Conservation (phyloP, 2,329 filamentous ascomycete species). For the Trichoderma oligosporum region DNA sequence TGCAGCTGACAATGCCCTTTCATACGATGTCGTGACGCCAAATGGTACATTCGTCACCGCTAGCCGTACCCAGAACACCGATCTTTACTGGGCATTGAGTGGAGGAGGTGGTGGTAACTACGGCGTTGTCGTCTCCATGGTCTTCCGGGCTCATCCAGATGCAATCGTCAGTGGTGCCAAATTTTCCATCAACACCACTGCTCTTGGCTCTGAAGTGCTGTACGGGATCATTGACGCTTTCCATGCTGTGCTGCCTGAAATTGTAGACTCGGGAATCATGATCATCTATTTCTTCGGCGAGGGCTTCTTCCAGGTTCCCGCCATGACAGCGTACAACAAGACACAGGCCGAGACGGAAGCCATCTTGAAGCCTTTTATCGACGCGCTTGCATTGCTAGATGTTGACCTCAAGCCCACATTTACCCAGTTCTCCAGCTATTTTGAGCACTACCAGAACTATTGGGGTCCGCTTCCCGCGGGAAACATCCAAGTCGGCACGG, state of each 20-base stretch:
- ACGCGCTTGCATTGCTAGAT: slow-evolving; percentile 24
- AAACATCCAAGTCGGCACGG: slow-evolving; percentile 32
- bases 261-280: slow-evolving; percentile 48
- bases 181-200: slow-evolving; percentile 3
- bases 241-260: slow-evolving; percentile 28
- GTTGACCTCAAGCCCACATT: slow-evolving; percentile 29
- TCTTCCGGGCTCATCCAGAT: slow-evolving; percentile 33
- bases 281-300: slow-evolving; percentile 43
- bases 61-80: slow-evolving; percentile 36
- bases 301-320: slow-evolving; percentile 40
- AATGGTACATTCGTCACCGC: slow-evolving; percentile 47
- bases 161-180: slow-evolving; percentile 33
- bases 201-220: not conserved
- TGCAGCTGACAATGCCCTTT: slow-evolving; percentile 54
- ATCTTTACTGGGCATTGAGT: slow-evolving; percentile 59
- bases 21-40: slow-evolving; percentile 51
- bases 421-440: slow-evolving; percentile 30
- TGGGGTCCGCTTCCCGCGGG: slow-evolving; percentile 37
- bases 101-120: slow-evolving; percentile 51
- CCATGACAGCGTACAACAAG: slow-evolving; percentile 45
- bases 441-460: slow-evolving; percentile 28
- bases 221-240: slow-evolving; percentile 25
- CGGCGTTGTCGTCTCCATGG: slow-evolving; percentile 41
- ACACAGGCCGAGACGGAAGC: slow-evolving; percentile 36
- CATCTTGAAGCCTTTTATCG: slow-evolving; percentile 42